Conservation (phyloP, 208 protist species). For the Leishmania martiniquensis region DNA sequence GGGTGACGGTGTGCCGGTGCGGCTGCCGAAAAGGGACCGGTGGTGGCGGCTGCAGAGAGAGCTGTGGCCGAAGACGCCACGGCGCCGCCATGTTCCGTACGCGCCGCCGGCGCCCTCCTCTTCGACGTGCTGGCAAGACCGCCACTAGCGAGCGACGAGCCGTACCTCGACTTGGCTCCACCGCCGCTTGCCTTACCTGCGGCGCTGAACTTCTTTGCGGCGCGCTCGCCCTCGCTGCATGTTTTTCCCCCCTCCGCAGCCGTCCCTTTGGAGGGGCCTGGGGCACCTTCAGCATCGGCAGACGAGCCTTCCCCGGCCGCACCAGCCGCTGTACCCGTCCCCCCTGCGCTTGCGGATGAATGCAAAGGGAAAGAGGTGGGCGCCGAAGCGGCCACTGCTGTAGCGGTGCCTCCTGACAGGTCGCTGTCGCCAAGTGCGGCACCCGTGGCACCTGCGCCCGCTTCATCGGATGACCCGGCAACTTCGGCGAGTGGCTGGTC, state of each 20-base stretch:
- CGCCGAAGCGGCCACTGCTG: neutral
- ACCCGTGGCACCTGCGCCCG: neutral
- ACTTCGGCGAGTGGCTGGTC: neutral
- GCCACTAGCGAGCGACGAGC: neutral
- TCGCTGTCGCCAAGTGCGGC: neutral
- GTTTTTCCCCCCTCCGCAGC: neutral
- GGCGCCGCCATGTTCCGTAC: neutral
- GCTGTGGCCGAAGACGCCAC: slow-evolving; percentile 1
- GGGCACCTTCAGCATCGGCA: neutral
- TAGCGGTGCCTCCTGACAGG: neutral
- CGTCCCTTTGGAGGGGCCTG: neutral
- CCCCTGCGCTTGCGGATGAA: neutral
- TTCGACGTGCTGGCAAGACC: neutral
- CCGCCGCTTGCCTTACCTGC: neutral
- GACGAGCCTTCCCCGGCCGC: neutral
- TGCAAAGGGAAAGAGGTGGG: neutral
- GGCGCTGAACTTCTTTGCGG: neutral
- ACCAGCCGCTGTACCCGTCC: neutral
- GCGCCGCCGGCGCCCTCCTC: neutral
- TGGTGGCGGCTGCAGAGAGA: neutral
- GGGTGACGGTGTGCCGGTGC: neutral
- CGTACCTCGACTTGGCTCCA: neutral
- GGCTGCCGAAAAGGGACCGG: neutral
- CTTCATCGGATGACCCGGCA: neutral
- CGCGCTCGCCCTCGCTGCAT: neutral